phyloP scores from a whole-genome alignment of 495 filamentous ascomycete species.

The Neurospora tetrasperma region DNA sequence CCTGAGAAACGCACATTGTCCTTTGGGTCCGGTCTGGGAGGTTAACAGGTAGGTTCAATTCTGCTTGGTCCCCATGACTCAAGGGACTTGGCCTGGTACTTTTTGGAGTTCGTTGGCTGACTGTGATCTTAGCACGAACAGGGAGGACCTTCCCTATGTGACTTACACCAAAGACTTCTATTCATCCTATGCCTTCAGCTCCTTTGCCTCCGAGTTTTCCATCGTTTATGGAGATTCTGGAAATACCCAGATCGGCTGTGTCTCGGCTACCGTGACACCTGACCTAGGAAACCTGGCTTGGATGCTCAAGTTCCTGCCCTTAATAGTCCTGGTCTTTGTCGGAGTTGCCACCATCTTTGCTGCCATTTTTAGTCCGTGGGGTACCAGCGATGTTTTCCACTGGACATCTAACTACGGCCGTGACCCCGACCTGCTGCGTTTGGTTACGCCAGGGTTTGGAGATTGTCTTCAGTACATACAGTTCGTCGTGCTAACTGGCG shows the following conservation, averaged over 20 bases:
- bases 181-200: slow-evolving; percentile 76
- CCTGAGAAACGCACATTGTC: slow-evolving; percentile 55
- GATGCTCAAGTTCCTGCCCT: slow-evolving; percentile 67
- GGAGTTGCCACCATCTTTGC: slow-evolving; percentile 73
- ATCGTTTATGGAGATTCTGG: slow-evolving; percentile 62
- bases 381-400: slow-evolving; percentile 74
- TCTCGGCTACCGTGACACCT: slow-evolving; percentile 72
- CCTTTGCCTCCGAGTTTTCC: slow-evolving; percentile 57
- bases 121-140: slow-evolving; percentile 19
- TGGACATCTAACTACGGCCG: slow-evolving; percentile 96
- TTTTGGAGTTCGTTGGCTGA: neutral
- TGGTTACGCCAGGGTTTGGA: slow-evolving; percentile 93
- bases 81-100: neutral
- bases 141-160: slow-evolving; percentile 35
- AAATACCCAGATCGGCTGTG: slow-evolving; percentile 60
- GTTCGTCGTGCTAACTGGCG: slow-evolving; percentile 79
- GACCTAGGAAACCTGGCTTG: slow-evolving; percentile 53
- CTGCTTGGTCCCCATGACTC: neutral
- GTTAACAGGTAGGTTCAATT: slow-evolving; percentile 36
- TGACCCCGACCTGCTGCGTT: slow-evolving; percentile 80
- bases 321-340: slow-evolving; percentile 67
- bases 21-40: slow-evolving; percentile 64
- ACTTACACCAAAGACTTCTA: slow-evolving; percentile 66
- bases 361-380: slow-evolving; percentile 87
- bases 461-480: slow-evolving; percentile 98